Conservation (phyloP, 306 rosid genomes). For the Castanopsis chinensis region DNA sequence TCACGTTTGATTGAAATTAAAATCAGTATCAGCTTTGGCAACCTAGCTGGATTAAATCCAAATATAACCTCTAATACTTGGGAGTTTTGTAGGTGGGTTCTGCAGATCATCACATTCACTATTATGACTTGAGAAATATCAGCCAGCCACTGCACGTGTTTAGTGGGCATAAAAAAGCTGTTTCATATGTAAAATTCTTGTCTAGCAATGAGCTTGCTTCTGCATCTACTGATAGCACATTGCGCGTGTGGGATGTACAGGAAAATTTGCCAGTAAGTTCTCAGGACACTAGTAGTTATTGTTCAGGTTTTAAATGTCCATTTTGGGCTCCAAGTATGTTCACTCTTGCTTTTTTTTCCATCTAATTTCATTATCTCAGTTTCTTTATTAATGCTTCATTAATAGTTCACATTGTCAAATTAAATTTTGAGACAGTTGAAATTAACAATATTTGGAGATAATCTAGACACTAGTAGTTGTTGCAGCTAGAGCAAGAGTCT, state of each 20-base stretch:
- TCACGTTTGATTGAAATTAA: not conserved
- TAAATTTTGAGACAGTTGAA: not conserved
- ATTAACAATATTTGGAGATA: not conserved
- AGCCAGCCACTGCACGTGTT: constrained; percentile 87
- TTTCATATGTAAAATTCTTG: constrained; percentile 92
- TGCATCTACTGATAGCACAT: constrained; percentile 92
- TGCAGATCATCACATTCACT: constrained; percentile 92
- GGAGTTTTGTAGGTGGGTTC: constrained; percentile 75
- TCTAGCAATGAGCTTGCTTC: constrained; percentile 87
- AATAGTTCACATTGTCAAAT: not conserved
- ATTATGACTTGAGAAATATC: constrained; percentile 79
- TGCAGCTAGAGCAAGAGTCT: not conserved
- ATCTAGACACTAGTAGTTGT: not conserved
- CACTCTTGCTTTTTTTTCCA: not conserved
- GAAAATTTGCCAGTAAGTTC: constrained; percentile 73
- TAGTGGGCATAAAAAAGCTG: constrained; percentile 85
- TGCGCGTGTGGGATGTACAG: constrained; percentile 90
- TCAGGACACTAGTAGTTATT: not conserved
- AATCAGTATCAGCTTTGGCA: not conserved
- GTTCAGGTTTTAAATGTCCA: not conserved
- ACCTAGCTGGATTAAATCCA: not conserved
- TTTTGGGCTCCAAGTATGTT: constrained; percentile 7
- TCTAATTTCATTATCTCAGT: not conserved
- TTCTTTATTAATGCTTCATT: not conserved
- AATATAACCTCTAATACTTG: not conserved